Conservation (phyloP, 108 stramenopile genomes). For the Cyclostephanos tholiformis region DNA sequence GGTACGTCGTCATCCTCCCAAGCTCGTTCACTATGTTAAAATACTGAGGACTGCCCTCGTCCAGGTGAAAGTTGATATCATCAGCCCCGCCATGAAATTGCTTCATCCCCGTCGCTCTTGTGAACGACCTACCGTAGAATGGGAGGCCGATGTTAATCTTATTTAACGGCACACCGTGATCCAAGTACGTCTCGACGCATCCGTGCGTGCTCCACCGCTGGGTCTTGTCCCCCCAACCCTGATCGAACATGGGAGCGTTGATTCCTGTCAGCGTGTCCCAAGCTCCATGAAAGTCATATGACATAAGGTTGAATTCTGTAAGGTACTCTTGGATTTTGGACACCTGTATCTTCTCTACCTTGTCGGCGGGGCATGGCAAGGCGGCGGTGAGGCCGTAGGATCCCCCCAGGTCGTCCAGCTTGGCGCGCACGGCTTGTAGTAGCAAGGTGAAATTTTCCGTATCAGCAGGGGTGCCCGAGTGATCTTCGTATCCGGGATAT, state of each 20-base stretch:
- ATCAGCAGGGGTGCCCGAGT: constrained; percentile 42
- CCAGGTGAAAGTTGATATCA: constrained; percentile 39
- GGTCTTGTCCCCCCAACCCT: constrained; percentile 36
- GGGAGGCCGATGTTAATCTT: constrained; percentile 41
- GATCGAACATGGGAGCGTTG: constrained; percentile 45
- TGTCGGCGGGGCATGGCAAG: constrained; percentile 43
- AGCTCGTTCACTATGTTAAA: constrained; percentile 45
- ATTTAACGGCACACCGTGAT: constrained; percentile 2
- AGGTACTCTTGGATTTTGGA: constrained; percentile 20
- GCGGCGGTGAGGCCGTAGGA: constrained; percentile 35
- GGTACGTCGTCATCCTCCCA: constrained; percentile 32
- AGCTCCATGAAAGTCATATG: constrained; percentile 44
- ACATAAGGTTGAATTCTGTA: constrained; percentile 37
- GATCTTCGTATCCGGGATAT: constrained; percentile 46
- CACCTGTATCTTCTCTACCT: constrained; percentile 36
- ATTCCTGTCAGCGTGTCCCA: constrained; percentile 39
- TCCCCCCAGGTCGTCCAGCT: constrained; percentile 11
- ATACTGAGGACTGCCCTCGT: constrained; percentile 55
- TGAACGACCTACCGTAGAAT: constrained; percentile 43
- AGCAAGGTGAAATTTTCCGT: constrained; percentile 38
- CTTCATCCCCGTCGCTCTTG: constrained; percentile 43
- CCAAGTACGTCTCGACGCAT: constrained; percentile 28
- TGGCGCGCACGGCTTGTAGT: constrained; percentile 33
- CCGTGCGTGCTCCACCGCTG: constrained; percentile 36
- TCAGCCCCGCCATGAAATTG: constrained; percentile 45